Base-by-base conservation (phyloP, 495 filamentous ascomycete genomes). In the Halenospora varia region DNA sequence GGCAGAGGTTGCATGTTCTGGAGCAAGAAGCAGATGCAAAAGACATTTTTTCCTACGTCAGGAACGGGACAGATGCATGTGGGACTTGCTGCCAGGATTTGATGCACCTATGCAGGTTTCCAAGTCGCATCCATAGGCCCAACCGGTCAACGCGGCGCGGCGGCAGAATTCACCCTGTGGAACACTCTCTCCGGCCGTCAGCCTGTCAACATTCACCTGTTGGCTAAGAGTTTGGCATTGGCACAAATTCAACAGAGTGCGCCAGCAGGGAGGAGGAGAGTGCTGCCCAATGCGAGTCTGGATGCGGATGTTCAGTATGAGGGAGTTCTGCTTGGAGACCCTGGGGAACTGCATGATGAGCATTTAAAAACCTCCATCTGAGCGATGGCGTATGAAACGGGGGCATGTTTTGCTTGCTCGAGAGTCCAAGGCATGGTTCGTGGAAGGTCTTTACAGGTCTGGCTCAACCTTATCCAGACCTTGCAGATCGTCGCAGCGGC, bases 41-140 rank as follows among this genome's bases (percentile, higher is more conserved):
- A 55, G 48, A 51, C n/a, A 44, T 58, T 57, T 58, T 51, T 39
- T 51, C 17, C 48, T 44, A 62, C 60, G 60, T 62, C 60, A 62
- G 60, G 55, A 51, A 57, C 48, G 48, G 49, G 54, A 35, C 29
- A 13, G 29, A 4, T 35, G 29, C 29, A 35, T 35, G 29, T 35
- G 29, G 29, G 29, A 35, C 29, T 35, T 35, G 29, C 29, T 35
- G 29, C 53, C 53, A 56, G 59, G 59, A 56, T 61, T 17, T 51
- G 48, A 48, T 48, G n/a, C n/a, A n/a, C n/a, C n/a, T n/a, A n/a
- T n/a, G 53, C 53, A 57, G 15, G 53, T 61, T 60, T 61, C 58
- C 52, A 51, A 53, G 57, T 23, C n/a, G n/a, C n/a, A n/a, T n/a
- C n/a, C n/a, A n/a, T n/a, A n/a, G n/a, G n/a, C n/a, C n/a, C n/a